phyloP scores from a whole-genome alignment of 345 rosid species.

The Isatis tinctoria region DNA sequence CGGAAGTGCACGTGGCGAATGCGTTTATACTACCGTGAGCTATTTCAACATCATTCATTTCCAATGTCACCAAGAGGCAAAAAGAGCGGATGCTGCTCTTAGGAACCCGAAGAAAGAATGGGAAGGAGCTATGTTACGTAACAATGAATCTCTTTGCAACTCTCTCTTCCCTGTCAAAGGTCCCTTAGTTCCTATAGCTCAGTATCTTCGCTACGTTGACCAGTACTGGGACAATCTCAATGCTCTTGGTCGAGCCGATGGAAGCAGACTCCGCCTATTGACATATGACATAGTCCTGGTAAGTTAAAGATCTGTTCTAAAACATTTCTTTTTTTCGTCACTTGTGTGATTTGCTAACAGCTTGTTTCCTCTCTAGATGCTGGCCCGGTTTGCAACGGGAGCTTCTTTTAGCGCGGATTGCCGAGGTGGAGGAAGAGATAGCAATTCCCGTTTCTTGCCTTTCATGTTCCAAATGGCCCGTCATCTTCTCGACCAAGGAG shows the following conservation, averaged over 20 bases:
- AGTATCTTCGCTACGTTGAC: conserved; percentile 79
- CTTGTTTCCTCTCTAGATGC: conserved; percentile 51
- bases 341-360: not conserved
- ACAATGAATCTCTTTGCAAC: conserved; percentile 96
- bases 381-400: conserved; percentile 97
- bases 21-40: conserved; percentile 97
- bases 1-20: conserved; percentile 94
- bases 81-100: conserved; percentile 92
- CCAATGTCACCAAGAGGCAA: conserved; percentile 99
- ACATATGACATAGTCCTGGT: conserved; percentile 97
- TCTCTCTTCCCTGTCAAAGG: conserved; percentile 92
- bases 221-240: conserved; percentile 96
- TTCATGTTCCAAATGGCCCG: conserved; percentile 93
- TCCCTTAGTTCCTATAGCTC: conserved; percentile 72
- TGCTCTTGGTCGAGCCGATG: conserved; percentile 92
- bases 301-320: conserved; percentile 14
- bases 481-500: conserved; percentile 95
- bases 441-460: conserved; percentile 94
- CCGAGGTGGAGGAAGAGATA: conserved; percentile 97
- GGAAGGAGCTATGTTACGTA: conserved; percentile 96
- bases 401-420: conserved; percentile 85
- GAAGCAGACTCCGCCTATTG: conserved; percentile 84
- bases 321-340: not conserved
- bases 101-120: conserved; percentile 99
- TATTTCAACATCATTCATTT: conserved; percentile 91